These are phyloP conservation scores for Penicillium sp. DNA, from an alignment of 2,329 filamentous ascomycete genomes.

Conservation along the genomic window DNA sequence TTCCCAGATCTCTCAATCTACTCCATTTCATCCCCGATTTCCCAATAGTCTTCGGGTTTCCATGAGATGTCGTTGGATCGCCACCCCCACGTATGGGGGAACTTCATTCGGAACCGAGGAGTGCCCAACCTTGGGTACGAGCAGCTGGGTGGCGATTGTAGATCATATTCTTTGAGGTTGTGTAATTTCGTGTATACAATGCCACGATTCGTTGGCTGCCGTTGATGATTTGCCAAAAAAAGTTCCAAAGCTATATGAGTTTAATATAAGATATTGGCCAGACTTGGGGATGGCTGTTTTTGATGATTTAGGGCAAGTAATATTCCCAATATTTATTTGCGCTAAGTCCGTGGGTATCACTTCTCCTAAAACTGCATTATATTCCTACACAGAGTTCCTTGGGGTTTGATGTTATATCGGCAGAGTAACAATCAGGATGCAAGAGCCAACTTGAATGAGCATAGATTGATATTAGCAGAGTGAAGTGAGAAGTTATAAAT, in stretches of 20 bases:
- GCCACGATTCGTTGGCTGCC: not conserved
- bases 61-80: not conserved
- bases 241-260: too few relatives aligned
- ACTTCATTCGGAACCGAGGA: not conserved
- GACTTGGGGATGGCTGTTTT: not conserved
- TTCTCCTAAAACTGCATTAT: not conserved
- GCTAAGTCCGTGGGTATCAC: not conserved
- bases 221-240: not conserved
- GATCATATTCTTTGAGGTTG: not conserved
- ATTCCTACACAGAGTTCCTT: too few relatives aligned
- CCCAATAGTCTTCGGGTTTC: not conserved
- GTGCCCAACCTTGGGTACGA: not conserved
- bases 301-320: not conserved
- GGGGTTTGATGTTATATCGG: too few relatives aligned
- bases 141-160: not conserved
- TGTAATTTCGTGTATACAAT: not conserved
- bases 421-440: too few relatives aligned
- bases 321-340: not conserved
- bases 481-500: slow-evolving; percentile 15
- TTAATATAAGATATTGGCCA: not conserved
- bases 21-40: not conserved
- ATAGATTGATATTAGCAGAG: too few relatives aligned
- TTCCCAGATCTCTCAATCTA: not conserved
- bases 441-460: too few relatives aligned
- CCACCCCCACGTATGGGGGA: slow-evolving; percentile 2